A percentile compares a stretch with the other conserved stretches of the same genome.
These are phyloP conservation scores for Globisporangium megalacanthum DNA, from an alignment of 352 stramenopile genomes.

Conservation along the genomic window DNA sequence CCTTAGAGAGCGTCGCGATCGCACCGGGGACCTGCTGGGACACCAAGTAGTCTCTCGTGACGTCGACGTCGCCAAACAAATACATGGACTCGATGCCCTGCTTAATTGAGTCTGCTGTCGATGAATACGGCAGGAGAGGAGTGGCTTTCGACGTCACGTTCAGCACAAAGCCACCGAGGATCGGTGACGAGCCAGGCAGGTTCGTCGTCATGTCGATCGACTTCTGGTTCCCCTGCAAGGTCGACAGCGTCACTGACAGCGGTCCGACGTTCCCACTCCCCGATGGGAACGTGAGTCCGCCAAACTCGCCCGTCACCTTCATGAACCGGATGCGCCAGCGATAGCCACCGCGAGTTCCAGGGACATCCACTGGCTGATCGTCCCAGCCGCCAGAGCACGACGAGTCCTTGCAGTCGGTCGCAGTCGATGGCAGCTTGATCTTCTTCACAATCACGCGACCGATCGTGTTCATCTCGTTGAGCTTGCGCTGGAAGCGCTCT, in stretches of 20 bases:
- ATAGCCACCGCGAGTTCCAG: constrained; percentile 79
- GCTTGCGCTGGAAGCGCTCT: constrained; percentile 82
- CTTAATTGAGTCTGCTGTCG: constrained; percentile 53
- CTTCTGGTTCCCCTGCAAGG: constrained; percentile 33
- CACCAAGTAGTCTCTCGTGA: constrained; percentile 42
- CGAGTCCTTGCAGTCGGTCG: constrained; percentile 40
- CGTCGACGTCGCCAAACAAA: constrained; percentile 69
- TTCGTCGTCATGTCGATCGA: constrained; percentile 58
- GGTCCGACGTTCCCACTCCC: constrained; percentile 74
- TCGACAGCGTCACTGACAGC: constrained; percentile 30
- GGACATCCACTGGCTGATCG: constrained; percentile 55
- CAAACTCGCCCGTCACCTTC: constrained; percentile 65
- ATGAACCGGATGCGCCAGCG: constrained; percentile 74
- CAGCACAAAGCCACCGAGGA: constrained; percentile 48
- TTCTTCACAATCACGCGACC: constrained; percentile 87
- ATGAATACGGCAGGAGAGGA: constrained; percentile 46
- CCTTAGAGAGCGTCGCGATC: constrained; percentile 44
- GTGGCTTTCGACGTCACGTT: constrained; percentile 34
- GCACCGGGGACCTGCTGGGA: constrained; percentile 54
- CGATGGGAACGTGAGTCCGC: constrained; percentile 64
- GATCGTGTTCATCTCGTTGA: constrained; percentile 95
- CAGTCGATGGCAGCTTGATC: constrained; percentile 80
- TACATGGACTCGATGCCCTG: constrained; percentile 74
- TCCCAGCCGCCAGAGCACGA: constrained; percentile 90
- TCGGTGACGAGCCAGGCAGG: constrained; percentile 35